Base-by-base conservation (phyloP, 2,329 filamentous ascomycete species). In the Xylaria sp. region DNA sequence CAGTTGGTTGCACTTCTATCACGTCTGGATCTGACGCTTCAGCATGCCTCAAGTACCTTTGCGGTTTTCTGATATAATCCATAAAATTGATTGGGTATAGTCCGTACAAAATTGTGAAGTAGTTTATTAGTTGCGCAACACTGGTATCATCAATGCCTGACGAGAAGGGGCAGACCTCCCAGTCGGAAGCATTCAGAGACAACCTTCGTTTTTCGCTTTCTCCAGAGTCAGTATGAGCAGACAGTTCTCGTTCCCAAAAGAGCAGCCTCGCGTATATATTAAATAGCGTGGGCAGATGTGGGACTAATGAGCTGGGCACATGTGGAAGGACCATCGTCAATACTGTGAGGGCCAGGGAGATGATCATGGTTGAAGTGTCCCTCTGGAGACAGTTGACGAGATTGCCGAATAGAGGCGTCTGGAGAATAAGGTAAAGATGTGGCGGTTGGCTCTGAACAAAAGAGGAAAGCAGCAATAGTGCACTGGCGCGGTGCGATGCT, bases 11-110 rank as follows among this genome's bases (percentile, higher is more conserved):
- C 2, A 95, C 86, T 75, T 94, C 92, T 52, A 95, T 87, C 64
- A 93, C 91, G 71, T 94, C 91, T 1, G 90, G 87, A 58, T 90
- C 89, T 4, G 88, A 85, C 39, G 90, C 91, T 71, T 93, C 89
- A 49, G 91, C 89, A 75, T 92, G 90, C 56, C 93, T 90, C 10
- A 96, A 83, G 76, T 92, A 95, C 71, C 91, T 89, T 73, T 94
- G 89, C 2, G 93, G 92, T 76, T 95, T 95, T 66, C 92, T 88
- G 70, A 96, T 91, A 77, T 95, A 96, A 79, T 91, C 91, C 88
- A 94, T 92, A 74, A 96, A 94, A 78, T 95, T 95, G 76, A 95
- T 88, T 1, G 93, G 93, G 72, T 95, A 96, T 4, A 96, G 82
- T 0, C 93, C 93, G 74, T 96, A 96, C 0, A 96, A 84, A 31